These are phyloP conservation scores for Massariosphaeria phaeospora DNA, from an alignment of 495 filamentous ascomycete genomes.

Conservation along the genomic window DNA sequence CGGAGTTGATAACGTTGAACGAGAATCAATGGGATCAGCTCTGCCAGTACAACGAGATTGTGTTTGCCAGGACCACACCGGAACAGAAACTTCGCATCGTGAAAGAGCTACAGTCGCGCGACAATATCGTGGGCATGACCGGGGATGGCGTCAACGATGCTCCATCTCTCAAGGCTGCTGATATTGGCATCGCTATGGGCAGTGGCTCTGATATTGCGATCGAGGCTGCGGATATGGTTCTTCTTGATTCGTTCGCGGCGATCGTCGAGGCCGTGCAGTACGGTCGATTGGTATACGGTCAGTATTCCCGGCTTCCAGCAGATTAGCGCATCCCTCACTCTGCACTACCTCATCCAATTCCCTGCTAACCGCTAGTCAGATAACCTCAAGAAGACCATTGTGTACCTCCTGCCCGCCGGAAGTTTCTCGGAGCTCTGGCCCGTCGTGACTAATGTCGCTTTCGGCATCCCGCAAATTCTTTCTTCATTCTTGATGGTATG, in stretches of 20 bases:
- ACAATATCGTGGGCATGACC: slow-evolving; percentile 50
- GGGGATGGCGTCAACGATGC: slow-evolving; percentile 60
- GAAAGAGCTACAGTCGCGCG: slow-evolving; percentile 55
- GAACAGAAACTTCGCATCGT: slow-evolving; percentile 76
- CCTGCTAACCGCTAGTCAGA: slow-evolving; percentile 26
- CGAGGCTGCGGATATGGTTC: slow-evolving; percentile 66
- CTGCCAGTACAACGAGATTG: slow-evolving; percentile 56
- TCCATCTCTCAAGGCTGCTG: slow-evolving; percentile 51
- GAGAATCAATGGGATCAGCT: slow-evolving; percentile 55
- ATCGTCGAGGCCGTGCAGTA: slow-evolving; percentile 64
- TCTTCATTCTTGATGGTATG: slow-evolving; percentile 59
- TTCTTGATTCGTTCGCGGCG: slow-evolving; percentile 61
- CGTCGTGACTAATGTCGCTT: slow-evolving; percentile 60
- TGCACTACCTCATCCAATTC: neutral
- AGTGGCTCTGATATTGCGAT: slow-evolving; percentile 59
- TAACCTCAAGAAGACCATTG: slow-evolving; percentile 54
- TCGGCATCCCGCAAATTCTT: slow-evolving; percentile 63
- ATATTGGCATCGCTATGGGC: slow-evolving; percentile 52
- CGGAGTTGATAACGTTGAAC: slow-evolving; percentile 54
- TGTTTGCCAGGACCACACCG: slow-evolving; percentile 65
- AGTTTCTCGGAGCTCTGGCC: slow-evolving; percentile 67
- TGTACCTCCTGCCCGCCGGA: slow-evolving; percentile 58
- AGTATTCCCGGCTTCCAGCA: too few relatives aligned
- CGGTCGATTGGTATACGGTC: slow-evolving; percentile 51
- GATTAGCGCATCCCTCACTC: too few relatives aligned